Percentiles rank a stretch among this genome's conserved stretches.
Conservation (phyloP, 441 rosid genomes). For the Metrosideros polymorpha region DNA sequence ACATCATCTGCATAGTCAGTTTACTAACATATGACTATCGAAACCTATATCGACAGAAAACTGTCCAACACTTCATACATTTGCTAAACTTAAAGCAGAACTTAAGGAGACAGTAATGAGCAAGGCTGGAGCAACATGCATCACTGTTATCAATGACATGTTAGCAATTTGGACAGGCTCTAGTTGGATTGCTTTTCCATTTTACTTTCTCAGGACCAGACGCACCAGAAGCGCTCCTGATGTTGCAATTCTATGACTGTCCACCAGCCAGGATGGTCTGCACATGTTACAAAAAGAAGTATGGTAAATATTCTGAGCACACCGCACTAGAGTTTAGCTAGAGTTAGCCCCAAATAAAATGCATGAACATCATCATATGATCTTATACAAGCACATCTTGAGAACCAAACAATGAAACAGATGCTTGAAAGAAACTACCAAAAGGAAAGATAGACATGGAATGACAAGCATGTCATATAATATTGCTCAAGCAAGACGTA, state of each 20-base stretch:
- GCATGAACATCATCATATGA: background rate
- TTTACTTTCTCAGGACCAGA: conserved; percentile 34
- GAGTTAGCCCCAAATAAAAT: background rate
- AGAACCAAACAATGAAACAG: background rate
- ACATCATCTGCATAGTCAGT: background rate
- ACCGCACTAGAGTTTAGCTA: background rate
- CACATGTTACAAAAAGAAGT: background rate
- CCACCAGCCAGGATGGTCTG: conserved; percentile 84
- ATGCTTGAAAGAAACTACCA: background rate
- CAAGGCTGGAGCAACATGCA: conserved; percentile 28
- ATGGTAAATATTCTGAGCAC: background rate
- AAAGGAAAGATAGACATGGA: background rate
- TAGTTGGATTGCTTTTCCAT: conserved; percentile 79
- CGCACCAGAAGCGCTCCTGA: conserved; percentile 57
- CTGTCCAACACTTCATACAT: background rate
- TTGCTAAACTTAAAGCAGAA: background rate
- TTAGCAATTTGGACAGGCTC: conserved; percentile 73
- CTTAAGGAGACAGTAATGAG: background rate
- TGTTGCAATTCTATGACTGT: conserved; percentile 64
- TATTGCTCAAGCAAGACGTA: background rate
- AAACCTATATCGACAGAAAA: background rate
- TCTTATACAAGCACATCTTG: background rate
- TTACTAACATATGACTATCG: background rate
- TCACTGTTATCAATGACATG: conserved; percentile 77
- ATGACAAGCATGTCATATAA: background rate